Percentiles rank a stretch among this genome's conserved stretches.
phyloP scores from a whole-genome alignment of 2,329 filamentous ascomycete genomes.

The Aspergillus intermedius region DNA sequence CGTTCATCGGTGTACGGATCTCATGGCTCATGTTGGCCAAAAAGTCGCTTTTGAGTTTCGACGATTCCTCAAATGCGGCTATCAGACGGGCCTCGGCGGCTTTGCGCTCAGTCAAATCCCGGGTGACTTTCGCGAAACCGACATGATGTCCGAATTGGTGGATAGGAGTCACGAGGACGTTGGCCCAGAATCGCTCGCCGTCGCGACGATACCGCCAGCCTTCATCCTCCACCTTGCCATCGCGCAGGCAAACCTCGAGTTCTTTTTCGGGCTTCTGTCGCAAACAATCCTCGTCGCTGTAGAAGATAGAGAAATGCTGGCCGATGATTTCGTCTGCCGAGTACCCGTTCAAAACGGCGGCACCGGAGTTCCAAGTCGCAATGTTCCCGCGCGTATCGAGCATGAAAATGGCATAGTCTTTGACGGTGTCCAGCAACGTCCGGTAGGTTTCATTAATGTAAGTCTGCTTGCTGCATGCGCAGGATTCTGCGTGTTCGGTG shows the following conservation, averaged over 20 bases:
- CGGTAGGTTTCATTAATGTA: constrained; percentile 52
- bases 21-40: constrained; percentile 60
- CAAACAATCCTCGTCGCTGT: constrained; percentile 46
- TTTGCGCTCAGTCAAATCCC: constrained; percentile 52
- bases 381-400: constrained; percentile 52
- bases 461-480: constrained; percentile 36
- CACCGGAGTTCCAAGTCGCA: constrained; percentile 54
- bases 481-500: constrained; percentile 16
- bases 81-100: constrained; percentile 51
- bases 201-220: constrained; percentile 56
- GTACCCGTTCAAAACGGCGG: constrained; percentile 52
- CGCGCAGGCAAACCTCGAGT: constrained; percentile 47
- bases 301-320: constrained; percentile 54
- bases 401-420: constrained; percentile 59
- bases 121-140: constrained; percentile 55
- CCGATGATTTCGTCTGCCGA: constrained; percentile 50
- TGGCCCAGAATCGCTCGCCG: constrained; percentile 55
- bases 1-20: constrained; percentile 60
- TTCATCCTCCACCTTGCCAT: constrained; percentile 54
- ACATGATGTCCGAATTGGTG: constrained; percentile 48
- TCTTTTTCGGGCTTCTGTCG: constrained; percentile 47
- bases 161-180: constrained; percentile 53
- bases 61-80: constrained; percentile 55
- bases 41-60: constrained; percentile 57
- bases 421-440: constrained; percentile 56